phyloP scores from a whole-genome alignment of 177 flowering plant species.

The Vitis hybrid region DNA sequence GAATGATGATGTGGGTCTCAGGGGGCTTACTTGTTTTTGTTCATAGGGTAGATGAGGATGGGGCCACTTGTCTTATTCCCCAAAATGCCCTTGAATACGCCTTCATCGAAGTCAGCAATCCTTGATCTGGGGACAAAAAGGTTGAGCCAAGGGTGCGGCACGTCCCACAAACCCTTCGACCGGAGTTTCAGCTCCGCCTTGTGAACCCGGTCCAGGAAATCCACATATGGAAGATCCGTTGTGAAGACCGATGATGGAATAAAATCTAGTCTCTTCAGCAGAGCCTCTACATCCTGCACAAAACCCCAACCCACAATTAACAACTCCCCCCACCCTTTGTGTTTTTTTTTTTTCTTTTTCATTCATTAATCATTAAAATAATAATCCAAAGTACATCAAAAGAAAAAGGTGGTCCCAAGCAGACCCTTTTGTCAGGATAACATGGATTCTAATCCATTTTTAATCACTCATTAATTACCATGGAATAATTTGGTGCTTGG shows the following conservation, averaged over 20 bases:
- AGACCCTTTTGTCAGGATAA: conserved; percentile 32
- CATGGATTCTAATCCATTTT: conserved; percentile 17
- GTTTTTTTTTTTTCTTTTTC: too few species aligned
- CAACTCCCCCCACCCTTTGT: too few species aligned
- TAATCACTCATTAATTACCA: conserved; percentile 5
- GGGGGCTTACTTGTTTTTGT: conserved; percentile 77
- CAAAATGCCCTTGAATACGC: conserved; percentile 92
- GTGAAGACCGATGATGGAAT: conserved; percentile 77
- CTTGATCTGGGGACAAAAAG: conserved; percentile 87
- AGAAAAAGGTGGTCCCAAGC: conserved; percentile 18
- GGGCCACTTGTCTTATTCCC: conserved; percentile 91
- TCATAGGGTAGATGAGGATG: conserved; percentile 94
- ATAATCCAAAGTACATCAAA: conserved; percentile 2
- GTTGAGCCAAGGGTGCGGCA: conserved; percentile 99
- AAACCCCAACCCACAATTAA: neutral
- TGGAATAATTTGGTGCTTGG: conserved; percentile 39
- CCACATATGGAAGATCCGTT: conserved; percentile 76
- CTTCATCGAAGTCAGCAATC: conserved; percentile 74
- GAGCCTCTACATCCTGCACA: conserved; percentile 69
- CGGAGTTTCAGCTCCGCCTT: conserved; percentile 91
- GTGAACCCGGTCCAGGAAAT: conserved; percentile 97
- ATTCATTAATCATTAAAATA: neutral
- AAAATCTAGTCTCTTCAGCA: conserved; percentile 61
- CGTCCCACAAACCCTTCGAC: conserved; percentile 90
- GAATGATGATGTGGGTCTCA: neutral